These are phyloP conservation scores for Cyclostephanos invisitatus DNA, from an alignment of 108 stramenopile species.

Conservation along the genomic window DNA sequence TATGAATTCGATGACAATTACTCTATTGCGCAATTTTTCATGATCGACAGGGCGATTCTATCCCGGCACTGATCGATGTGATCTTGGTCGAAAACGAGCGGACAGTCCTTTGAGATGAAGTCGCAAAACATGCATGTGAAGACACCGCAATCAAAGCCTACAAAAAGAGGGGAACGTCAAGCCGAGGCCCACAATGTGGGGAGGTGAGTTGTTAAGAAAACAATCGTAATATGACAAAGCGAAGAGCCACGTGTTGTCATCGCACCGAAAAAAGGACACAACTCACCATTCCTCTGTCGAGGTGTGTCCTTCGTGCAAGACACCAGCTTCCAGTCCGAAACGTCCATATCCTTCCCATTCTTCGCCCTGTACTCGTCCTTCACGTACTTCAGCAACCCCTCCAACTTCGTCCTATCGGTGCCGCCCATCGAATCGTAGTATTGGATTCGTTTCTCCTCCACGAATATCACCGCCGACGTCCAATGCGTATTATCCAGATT, in stretches of 20 bases:
- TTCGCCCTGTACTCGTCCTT: slow-evolving; percentile 85
- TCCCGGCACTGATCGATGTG: slow-evolving; percentile 82
- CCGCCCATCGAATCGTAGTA: slow-evolving; percentile 82
- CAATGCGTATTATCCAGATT: slow-evolving; percentile 91
- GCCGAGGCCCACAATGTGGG: not conserved
- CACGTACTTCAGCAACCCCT: slow-evolving; percentile 74
- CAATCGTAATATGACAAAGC: not conserved
- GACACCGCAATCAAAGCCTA: slow-evolving; percentile 89
- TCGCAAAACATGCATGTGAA: slow-evolving; percentile 93
- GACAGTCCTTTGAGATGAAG: slow-evolving; percentile 76
- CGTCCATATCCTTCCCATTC: slow-evolving; percentile 66
- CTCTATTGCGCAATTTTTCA: slow-evolving; percentile 82
- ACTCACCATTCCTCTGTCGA: slow-evolving; percentile 83
- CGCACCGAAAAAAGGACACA: not conserved
- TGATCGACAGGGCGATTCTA: slow-evolving; percentile 81
- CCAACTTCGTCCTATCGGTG: slow-evolving; percentile 53
- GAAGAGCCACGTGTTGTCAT: not conserved
- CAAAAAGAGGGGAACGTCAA: slow-evolving; percentile 1
- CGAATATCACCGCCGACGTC: slow-evolving; percentile 89
- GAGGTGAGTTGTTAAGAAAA: not conserved
- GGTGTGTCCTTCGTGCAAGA: slow-evolving; percentile 64
- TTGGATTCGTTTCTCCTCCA: slow-evolving; percentile 85
- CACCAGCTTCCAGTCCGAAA: slow-evolving; percentile 73
- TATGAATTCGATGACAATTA: not conserved
- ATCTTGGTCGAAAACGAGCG: slow-evolving; percentile 71